Base-by-base conservation (phyloP, 2,329 filamentous ascomycete genomes). In the Fusarium brachygibbosum region DNA sequence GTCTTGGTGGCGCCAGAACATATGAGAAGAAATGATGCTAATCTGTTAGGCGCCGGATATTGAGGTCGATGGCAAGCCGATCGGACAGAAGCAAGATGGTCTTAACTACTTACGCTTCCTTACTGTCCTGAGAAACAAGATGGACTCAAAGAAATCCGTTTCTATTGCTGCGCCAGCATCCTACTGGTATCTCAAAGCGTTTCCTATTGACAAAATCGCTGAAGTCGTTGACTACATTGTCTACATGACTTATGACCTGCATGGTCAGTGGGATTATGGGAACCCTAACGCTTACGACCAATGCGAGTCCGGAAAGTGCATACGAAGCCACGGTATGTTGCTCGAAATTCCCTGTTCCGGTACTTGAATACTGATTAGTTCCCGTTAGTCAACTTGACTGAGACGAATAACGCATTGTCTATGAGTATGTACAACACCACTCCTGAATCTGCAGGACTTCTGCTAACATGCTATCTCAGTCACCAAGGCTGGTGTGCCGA, bases 161-260 rank as follows among this genome's bases (percentile, higher is more conserved):
- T 77, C 74, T 0, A 74, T 80, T 42, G 75, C 76, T 3, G 75
- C 76, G 0, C 76, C 77, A 0, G 72, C 77, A 0, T 80, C 76
- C 0, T 80, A 75, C 46, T 81, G 77, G 79, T 79, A 79, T 32
- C 74, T 81, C 4, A 74, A 73, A 42, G 34, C 35, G 0, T 80
- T 77, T 14, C 78, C 75, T 0, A 75, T 81, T 14, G 58, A 70
- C 7, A 34, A 62, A 1, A 78, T 79, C 11, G 42, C 63, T 0
- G 19, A 65, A 2, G 37, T 73, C 4, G 37, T 80, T 7, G 75
- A 80, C 49, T 80, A 81, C 42, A 75, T 80, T 8, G 70, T 69
- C 4, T 67, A 49, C 8, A 69, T 69, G 66, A 67, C 63, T 0
- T 69, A 69, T 9, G 63, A 69, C 10, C 59, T 69, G 1, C 63